Conservation (phyloP, 345 rosid species). For the Psidium guajava region DNA sequence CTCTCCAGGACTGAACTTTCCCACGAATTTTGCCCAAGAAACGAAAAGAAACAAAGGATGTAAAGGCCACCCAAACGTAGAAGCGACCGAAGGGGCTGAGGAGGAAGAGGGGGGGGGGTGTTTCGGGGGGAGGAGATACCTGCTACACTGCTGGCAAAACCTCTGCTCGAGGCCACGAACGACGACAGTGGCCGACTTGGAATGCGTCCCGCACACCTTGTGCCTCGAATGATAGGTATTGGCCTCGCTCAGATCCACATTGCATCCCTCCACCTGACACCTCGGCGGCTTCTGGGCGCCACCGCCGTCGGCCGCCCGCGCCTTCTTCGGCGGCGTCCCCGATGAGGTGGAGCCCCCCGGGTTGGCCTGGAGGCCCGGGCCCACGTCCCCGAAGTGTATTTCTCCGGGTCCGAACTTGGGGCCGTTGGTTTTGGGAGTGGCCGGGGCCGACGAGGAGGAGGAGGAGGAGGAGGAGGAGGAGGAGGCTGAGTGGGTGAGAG, state of each 20-base stretch:
- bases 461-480: not conserved
- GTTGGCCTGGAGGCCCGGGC: not conserved
- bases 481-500: not conserved
- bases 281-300: not conserved
- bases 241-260: conserved; percentile 71
- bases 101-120: too few species aligned
- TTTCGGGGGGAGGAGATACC: conserved; percentile 22
- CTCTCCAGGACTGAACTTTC: not conserved
- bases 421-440: not conserved
- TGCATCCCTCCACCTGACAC: conserved; percentile 92
- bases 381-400: not conserved
- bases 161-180: conserved; percentile 86
- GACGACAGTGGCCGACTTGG: conserved; percentile 69
- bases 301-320: not conserved
- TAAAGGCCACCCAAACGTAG: not conserved
- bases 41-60: not conserved
- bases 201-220: conserved; percentile 92
- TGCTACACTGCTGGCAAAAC: conserved; percentile 96
- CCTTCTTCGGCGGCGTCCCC: not conserved
- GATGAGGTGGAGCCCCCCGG: not conserved
- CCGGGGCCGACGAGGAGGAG: not conserved
- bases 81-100: not conserved
- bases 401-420: not conserved
- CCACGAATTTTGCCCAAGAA: not conserved
- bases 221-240: conserved; percentile 91